Conservation (phyloP, 2,329 filamentous ascomycete species). For the Calonectria pseudoreteaudii region DNA sequence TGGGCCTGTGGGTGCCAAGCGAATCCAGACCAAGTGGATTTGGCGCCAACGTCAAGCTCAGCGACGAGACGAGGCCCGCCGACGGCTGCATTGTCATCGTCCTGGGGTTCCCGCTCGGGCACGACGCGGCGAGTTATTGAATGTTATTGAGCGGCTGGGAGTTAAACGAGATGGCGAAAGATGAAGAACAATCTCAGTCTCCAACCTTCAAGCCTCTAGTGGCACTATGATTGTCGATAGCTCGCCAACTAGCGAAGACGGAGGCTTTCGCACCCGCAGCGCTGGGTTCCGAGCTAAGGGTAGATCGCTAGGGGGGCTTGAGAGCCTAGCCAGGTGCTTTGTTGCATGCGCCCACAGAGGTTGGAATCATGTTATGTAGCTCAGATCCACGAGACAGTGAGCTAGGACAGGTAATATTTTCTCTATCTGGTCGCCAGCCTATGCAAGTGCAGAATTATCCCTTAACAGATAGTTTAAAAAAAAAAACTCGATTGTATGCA, state of each 20-base stretch:
- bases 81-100: neutral
- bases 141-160: neutral
- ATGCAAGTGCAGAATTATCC: neutral
- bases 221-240: conserved; percentile 10
- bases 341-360: neutral
- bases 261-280: neutral
- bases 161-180: neutral
- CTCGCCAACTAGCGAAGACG: neutral
- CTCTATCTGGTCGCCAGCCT: neutral
- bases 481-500: neutral
- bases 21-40: conserved; percentile 2
- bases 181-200: neutral
- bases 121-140: neutral
- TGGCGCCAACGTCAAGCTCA: neutral
- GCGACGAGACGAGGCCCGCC: neutral
- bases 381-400: neutral
- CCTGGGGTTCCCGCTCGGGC: neutral
- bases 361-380: neutral
- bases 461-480: neutral
- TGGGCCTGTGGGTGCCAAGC: neutral
- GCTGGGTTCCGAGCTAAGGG: conserved; percentile 12
- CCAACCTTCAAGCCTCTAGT: neutral
- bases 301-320: conserved; percentile 3
- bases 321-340: neutral
- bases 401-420: neutral